A percentile compares a stretch with the other conserved stretches of the same genome.
These are phyloP conservation scores for Lactifluus piperatus DNA, from an alignment of 768 basidiomycete species.

Conservation along the genomic window DNA sequence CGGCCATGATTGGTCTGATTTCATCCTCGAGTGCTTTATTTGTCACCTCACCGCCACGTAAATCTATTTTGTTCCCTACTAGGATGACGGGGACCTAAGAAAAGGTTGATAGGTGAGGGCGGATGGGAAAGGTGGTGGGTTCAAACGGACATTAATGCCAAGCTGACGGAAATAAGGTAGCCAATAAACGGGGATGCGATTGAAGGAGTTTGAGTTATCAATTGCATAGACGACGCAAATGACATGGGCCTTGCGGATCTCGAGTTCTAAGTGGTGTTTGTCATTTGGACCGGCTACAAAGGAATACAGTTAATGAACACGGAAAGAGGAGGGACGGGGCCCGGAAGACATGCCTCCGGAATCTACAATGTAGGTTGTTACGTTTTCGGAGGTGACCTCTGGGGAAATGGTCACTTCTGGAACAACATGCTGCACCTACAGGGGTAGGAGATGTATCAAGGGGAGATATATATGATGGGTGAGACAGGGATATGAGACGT, in stretches of 20 bases:
- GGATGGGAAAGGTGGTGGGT: background rate
- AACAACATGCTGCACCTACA: conserved; percentile 86
- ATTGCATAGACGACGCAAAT: conserved; percentile 97
- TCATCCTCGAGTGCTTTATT: conserved; percentile 93
- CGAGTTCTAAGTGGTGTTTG: conserved; percentile 80
- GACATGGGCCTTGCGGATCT: conserved; percentile 95
- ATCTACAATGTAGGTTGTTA: conserved; percentile 97
- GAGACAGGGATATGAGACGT: conserved; percentile 22
- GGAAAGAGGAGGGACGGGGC: background rate
- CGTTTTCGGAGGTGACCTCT: conserved; percentile 94
- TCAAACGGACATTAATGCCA: conserved; percentile 77
- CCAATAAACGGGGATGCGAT: conserved; percentile 98
- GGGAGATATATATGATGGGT: background rate
- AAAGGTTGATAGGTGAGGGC: background rate
- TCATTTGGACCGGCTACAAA: conserved; percentile 74
- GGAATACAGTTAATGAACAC: background rate
- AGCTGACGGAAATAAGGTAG: conserved; percentile 89
- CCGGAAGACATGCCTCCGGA: conserved; percentile 66
- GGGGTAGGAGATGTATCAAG: background rate
- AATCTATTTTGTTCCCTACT: conserved; percentile 97
- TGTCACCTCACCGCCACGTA: conserved; percentile 87
- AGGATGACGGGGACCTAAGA: conserved; percentile 88
- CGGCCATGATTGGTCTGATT: conserved; percentile 94
- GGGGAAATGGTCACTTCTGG: conserved; percentile 98
- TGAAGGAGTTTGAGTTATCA: conserved; percentile 93